Conservation (phyloP, 495 filamentous ascomycete species). For the Aspergillus asperescens region DNA sequence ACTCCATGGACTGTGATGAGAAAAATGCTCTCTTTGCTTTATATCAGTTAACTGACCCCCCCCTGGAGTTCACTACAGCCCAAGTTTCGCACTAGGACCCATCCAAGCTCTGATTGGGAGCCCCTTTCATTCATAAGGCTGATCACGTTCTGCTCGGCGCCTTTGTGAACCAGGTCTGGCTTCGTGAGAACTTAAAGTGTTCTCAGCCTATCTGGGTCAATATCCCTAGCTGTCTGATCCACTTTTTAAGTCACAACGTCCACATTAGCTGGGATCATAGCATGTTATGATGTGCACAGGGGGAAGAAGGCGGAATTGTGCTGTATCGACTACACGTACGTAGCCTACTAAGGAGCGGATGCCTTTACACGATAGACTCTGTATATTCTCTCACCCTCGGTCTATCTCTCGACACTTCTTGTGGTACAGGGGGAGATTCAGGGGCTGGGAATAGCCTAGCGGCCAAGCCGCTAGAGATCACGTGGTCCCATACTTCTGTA, state of each 20-base stretch:
- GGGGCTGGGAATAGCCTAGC: too few relatives aligned
- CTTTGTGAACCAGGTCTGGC: slow-evolving; percentile 52
- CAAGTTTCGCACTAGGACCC: slow-evolving; percentile 52
- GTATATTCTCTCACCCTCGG: too few relatives aligned
- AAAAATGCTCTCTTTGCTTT: slow-evolving; percentile 15
- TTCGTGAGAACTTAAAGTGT: slow-evolving; percentile 58
- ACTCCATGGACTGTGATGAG: not conserved
- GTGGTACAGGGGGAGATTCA: too few relatives aligned
- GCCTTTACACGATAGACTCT: too few relatives aligned
- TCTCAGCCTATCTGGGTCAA: slow-evolving; percentile 44
- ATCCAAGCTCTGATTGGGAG: slow-evolving; percentile 45
- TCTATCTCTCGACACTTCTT: too few relatives aligned
- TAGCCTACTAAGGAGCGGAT: too few relatives aligned
- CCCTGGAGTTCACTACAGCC: slow-evolving; percentile 27
- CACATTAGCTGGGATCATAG: slow-evolving; percentile 57
- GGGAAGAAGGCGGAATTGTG: too few relatives aligned
- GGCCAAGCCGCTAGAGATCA: too few relatives aligned
- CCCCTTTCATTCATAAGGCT: slow-evolving; percentile 42
- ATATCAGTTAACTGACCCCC: slow-evolving; percentile 15
- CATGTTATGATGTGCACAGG: too few relatives aligned
- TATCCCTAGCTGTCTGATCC: slow-evolving; percentile 45
- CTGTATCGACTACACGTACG: too few relatives aligned
- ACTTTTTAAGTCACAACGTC: slow-evolving; percentile 61
- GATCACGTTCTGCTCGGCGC: slow-evolving; percentile 37
- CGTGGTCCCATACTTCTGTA: too few relatives aligned